These are phyloP conservation scores for Colletotrichum tropicale DNA, from an alignment of 2,329 filamentous ascomycete genomes.

Conservation along the genomic window DNA sequence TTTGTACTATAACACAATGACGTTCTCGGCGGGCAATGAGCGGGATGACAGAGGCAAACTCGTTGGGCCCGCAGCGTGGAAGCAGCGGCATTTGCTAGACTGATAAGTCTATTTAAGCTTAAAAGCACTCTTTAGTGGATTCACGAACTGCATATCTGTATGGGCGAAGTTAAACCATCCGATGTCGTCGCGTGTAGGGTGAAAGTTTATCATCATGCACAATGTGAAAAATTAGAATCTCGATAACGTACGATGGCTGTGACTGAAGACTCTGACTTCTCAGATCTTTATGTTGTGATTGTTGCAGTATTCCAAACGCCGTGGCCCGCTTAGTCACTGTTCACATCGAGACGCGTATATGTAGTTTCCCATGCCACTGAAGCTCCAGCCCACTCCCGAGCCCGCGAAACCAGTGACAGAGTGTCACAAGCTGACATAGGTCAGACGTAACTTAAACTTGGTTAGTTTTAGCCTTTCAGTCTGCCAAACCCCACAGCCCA, in stretches of 20 bases:
- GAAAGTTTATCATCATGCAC: neutral
- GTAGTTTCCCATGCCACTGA: neutral
- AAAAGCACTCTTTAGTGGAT: neutral
- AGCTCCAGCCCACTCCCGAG: neutral
- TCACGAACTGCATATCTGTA: neutral
- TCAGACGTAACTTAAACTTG: neutral
- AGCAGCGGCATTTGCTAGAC: slow-evolving; percentile 11
- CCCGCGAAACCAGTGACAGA: neutral
- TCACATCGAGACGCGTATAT: neutral
- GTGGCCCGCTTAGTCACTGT: neutral
- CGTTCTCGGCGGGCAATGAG: neutral
- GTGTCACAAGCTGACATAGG: neutral
- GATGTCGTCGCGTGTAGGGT: neutral
- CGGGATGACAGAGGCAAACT: neutral
- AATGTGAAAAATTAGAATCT: neutral
- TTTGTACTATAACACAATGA: slow-evolving; percentile 16
- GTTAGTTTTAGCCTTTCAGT: neutral
- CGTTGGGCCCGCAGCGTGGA: slow-evolving; percentile 9
- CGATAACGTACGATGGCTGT: neutral
- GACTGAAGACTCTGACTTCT: neutral
- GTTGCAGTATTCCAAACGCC: neutral
- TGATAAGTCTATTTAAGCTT: neutral
- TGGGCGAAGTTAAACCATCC: neutral
- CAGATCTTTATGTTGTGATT: neutral
- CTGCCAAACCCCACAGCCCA: neutral